Conservation (phyloP, 805 yeast species). For the Deakozyma indianensis region DNA sequence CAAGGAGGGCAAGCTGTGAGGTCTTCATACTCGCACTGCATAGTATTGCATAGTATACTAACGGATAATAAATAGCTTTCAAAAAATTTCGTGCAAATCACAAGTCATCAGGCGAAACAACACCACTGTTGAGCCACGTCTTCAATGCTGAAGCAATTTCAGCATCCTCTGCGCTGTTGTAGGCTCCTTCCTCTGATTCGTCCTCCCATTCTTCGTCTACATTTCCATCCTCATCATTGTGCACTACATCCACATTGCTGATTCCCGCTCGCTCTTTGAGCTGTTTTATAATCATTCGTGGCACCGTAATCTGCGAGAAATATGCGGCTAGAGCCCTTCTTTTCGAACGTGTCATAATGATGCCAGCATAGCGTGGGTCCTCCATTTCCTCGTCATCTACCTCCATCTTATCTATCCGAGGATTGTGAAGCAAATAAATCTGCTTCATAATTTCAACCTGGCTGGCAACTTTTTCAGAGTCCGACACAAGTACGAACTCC, state of each 20-base stretch:
- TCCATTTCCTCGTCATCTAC: conserved; percentile 62
- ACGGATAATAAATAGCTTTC: no score
- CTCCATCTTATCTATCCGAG: conserved; percentile 31
- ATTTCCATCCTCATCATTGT: neutral
- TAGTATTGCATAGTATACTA: neutral
- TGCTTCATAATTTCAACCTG: conserved; percentile 29
- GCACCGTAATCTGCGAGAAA: conserved; percentile 53
- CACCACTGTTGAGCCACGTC: neutral
- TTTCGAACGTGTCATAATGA: conserved; percentile 80
- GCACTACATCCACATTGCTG: neutral
- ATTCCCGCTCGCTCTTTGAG: conserved; percentile 27
- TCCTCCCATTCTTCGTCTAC: neutral
- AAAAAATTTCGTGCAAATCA: no score
- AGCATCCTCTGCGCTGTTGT: neutral
- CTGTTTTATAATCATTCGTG: conserved; percentile 57
- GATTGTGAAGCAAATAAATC: conserved; percentile 45
- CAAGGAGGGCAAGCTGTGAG: conserved; percentile 14
- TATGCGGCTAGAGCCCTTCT: conserved; percentile 47
- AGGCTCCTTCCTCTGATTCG: neutral
- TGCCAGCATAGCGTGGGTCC: conserved; percentile 39
- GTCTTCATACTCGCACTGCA: no score
- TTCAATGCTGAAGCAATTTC: neutral
- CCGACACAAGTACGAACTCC: neutral
- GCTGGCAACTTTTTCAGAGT: neutral
- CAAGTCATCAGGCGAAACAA: neutral